These are phyloP conservation scores for Persicaria tinctoria DNA, from an alignment of 148 eudicot species.

Conservation along the genomic window DNA sequence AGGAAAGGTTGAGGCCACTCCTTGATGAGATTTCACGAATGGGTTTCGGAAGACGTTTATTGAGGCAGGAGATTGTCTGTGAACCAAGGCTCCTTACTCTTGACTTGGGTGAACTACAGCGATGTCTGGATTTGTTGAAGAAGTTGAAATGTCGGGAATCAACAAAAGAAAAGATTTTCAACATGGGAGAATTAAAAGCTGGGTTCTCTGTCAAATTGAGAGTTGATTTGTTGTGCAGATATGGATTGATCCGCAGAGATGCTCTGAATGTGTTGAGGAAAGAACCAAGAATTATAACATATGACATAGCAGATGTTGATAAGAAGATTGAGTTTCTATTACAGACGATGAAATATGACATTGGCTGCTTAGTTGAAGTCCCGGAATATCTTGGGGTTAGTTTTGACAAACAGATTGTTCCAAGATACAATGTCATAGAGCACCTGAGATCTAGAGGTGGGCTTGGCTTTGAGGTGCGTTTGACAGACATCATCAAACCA, in stretches of 20 bases:
- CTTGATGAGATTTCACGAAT: constrained; percentile 51
- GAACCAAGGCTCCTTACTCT: no score
- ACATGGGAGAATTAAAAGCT: constrained; percentile 56
- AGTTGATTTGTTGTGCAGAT: constrained; percentile 53
- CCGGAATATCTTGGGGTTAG: constrained; percentile 79
- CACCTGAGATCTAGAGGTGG: constrained; percentile 67
- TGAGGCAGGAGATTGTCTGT: constrained; percentile 40
- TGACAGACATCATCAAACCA: constrained; percentile 53
- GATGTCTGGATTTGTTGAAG: constrained; percentile 52
- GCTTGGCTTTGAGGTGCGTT: constrained; percentile 63
- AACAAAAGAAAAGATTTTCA: constrained; percentile 43
- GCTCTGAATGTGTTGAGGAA: constrained; percentile 62
- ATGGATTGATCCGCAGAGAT: constrained; percentile 63
- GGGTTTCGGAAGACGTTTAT: constrained; percentile 23
- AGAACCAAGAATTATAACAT: constrained; percentile 65
- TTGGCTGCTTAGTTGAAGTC: constrained; percentile 59
- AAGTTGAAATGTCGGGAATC: constrained; percentile 52
- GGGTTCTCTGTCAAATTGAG: constrained; percentile 53
- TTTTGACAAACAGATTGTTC: constrained; percentile 79
- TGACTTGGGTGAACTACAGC: constrained; percentile 45
- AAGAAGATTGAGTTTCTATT: constrained; percentile 65
- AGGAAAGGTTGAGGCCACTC: constrained; percentile 60
- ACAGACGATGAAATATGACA: constrained; percentile 38
- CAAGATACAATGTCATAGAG: constrained; percentile 66
- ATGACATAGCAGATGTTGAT: constrained; percentile 51